Evolutionary conservation across 768 basidiomycete species (phyloP), one percentile per base, ranked within the genome.

Genomic region (Tricholoma hemisulphureum): DNA sequence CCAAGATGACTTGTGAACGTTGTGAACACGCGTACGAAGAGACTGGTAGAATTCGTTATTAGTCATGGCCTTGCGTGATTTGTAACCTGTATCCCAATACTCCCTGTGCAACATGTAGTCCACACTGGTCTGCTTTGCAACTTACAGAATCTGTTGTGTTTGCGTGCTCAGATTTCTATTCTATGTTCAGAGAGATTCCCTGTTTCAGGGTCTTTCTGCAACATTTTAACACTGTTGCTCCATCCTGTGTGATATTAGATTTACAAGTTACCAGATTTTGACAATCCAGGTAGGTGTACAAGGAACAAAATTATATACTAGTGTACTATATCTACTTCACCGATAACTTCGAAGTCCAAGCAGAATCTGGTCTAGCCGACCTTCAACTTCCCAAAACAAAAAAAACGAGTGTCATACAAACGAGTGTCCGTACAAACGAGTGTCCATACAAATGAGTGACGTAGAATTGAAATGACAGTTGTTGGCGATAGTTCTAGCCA

Each of bases 251-350:
- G 28, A 28, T 29, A 49, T 49, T 28, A 49, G 14, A 28, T 29
- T n/a, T 49, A 49, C 8, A 45, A 45, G 18, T 29, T 28, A 49
- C 26, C 28, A 28, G 8, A n/a, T 49, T 7, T 31, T 10, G 10
- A 51, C 45, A 34, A 9, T 23, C 24, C 46, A 35, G 50, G n/a
- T 58, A 58, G 6, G 14, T 48, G 46, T 29, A 29, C 29, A 41
- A 50, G 37, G 53, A 31, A 41, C 26, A 35, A 7, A 60, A 24
- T 35, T 37, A 56, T 58, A 58, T 55, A 49, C 16, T 59, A 53
- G 35, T 14, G 35, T 56, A 55, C 18, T 2, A 51, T 29, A n/a
- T 59, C 56, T 62, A 58, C 26, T 26, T 60, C 39, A 56, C 53
- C 6, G 9, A 29, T 28, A 28, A n/a, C 26, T 49, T 49, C 26